Evolutionary conservation across 768 basidiomycete genomes (phyloP), one percentile per base, ranked within the genome.

Genomic region (Auricularia cornea): DNA sequence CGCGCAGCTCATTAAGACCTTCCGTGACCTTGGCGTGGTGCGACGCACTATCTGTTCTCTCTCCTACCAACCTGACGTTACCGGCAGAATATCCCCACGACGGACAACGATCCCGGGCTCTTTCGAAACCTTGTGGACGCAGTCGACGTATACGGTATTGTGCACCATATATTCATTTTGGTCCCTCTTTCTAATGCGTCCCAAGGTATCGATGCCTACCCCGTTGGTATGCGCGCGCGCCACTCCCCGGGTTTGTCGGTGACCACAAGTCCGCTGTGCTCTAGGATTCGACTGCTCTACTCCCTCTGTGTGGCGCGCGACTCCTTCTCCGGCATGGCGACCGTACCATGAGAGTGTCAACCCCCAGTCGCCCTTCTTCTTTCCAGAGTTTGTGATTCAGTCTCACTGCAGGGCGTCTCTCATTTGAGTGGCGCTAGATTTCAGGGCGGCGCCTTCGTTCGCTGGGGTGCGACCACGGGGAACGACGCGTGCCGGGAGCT

Each of bases 311-410:
- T 66, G 65, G 65, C 54, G 54, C 28, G 44, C 60, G 10, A 32
- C 62, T 11, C 59, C 63, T 20, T 59, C 62, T 0, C 52, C 56
- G 8, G 60, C n/a, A 26, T 66, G 59, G 33, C 38, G 60, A 18
- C 35, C 57, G 5, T 60, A 66, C 33, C 65, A 66, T 48, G 20
- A 60, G 30, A 28, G 32, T 2, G 33, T 60, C 2, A 44, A 60
- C 48, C 62, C 62, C 16, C 51, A 62, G 32, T 59, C 57, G 3
- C 65, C 65, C 18, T 48, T 54, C 31, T 63, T 59, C 52, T 60
- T 60, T 32, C 66, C 68, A 20, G 68, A 69, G 64, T 69, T 60
- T 6, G 28, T 30, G 54, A n/a, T 16, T 28, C 54, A 29, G 10
- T 10, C 51, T 10, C 10, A 10, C 6, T 52, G 20, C 10, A n/a